These are phyloP conservation scores for Prunella vulgaris DNA, from an alignment of 257 asterid species.

Conservation along the genomic window DNA sequence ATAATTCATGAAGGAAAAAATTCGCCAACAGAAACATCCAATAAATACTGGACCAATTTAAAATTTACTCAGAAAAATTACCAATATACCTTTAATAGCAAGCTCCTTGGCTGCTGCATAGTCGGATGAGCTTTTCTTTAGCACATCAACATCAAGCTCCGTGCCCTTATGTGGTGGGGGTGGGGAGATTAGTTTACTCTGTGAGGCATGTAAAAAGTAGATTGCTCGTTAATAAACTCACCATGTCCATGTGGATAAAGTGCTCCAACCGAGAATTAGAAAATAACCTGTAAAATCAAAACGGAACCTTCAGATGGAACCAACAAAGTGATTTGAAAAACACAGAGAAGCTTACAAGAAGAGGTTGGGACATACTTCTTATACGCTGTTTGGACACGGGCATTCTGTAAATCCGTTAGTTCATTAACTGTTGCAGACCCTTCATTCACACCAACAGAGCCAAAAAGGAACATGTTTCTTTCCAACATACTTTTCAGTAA, in stretches of 20 bases:
- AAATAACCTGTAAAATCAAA: slow-evolving; percentile 49
- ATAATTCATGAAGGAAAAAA: too few species aligned
- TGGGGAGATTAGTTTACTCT: neutral
- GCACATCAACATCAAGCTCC: slow-evolving; percentile 69
- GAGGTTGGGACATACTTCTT: slow-evolving; percentile 42
- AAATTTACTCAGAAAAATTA: neutral
- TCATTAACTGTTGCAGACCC: slow-evolving; percentile 58
- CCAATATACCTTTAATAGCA: slow-evolving; percentile 58
- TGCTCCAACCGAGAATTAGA: slow-evolving; percentile 56
- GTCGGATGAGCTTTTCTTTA: slow-evolving; percentile 61
- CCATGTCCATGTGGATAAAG: slow-evolving; percentile 83
- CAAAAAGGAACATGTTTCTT: slow-evolving; percentile 69
- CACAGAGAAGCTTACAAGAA: slow-evolving; percentile 3
- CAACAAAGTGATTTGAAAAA: slow-evolving; percentile 4
- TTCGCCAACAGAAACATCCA: too few species aligned
- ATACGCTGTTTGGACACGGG: slow-evolving; percentile 58
- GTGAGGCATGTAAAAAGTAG: neutral
- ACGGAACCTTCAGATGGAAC: slow-evolving; percentile 20
- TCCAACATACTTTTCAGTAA: slow-evolving; percentile 67
- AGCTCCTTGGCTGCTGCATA: slow-evolving; percentile 80
- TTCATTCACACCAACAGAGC: slow-evolving; percentile 59
- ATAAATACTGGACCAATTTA: too few species aligned
- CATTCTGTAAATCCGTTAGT: slow-evolving; percentile 57
- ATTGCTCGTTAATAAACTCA: slow-evolving; percentile 30
- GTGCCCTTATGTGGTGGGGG: slow-evolving; percentile 34